Base-by-base conservation (phyloP, 2,329 filamentous ascomycete species). In the Aulographum hederae region DNA sequence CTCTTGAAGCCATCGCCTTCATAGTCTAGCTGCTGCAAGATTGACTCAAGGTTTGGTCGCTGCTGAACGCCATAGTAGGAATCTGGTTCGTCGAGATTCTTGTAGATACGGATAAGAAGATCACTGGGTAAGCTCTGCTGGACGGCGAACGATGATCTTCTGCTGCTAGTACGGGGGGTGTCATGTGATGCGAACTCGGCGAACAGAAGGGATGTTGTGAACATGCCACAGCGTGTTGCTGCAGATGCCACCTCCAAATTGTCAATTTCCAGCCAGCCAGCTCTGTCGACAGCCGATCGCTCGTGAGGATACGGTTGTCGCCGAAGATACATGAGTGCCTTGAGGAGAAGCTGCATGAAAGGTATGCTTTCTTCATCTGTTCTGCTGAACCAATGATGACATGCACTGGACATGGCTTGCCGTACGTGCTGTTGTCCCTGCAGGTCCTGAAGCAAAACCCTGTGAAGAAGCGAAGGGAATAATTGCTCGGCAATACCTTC, bases 11-110 rank as follows among this genome's bases (percentile, higher is more conserved):
- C 85, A 42, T 92, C 77, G 31, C 74, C 75, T 54, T 98, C 89
- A 46, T 94, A 86, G 41, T 93, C 82, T 4, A 95, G 65, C 6
- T 80, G 74, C 31, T 77, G 69, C 36, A 95, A 61, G 1, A 95
- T 77, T 8, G 77, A 81, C 12, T 68, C 62, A 12, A 98, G 56
- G 35, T 73, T 84, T 5, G 82, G 69, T 26, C 70, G 69, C 50
- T 91, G 78, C 26, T 80, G 70, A 5, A 94, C 65, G 3, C 89
- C 91, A 47, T 98, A 98, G 50, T 92, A 98, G 1, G 84, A 77
- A 50, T 99, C 89, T 2, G 85, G 86, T 45, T 99, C 91, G 46
- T 94, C 85, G 29, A 98, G 78, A 37, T 81, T 86, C 46, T 81
- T 78, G 49, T 89, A 98, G 3, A 98, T 85, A 1, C 68, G 61